A percentile compares a stretch with the other conserved stretches of the same genome.
Evolutionary conservation across 352 stramenopile genomes (phyloP).

Genomic region (Phytophthora crassamura): DNA sequence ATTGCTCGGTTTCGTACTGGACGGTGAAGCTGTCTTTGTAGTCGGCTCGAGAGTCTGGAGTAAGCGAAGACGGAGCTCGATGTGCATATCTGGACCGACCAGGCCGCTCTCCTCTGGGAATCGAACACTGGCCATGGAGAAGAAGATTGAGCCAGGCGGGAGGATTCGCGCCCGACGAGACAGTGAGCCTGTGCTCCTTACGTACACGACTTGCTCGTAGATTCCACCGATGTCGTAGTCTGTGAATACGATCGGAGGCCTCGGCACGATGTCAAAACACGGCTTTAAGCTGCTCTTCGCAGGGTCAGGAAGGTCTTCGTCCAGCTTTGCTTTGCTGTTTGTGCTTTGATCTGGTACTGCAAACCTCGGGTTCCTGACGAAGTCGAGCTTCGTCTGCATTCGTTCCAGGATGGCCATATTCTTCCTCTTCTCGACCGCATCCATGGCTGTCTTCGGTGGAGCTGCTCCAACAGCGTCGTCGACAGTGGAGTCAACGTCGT

Average conservation of each 20-base stretch:
- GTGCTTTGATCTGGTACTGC: constrained; percentile 16
- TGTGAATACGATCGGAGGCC: constrained; percentile 64
- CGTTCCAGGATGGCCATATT: constrained; percentile 75
- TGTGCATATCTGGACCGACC: too few species aligned
- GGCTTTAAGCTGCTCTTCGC: neutral
- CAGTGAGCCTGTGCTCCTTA: too few species aligned
- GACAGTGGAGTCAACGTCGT: constrained; percentile 4
- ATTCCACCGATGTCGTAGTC: constrained; percentile 77
- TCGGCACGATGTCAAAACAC: constrained; percentile 59
- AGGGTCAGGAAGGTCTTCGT: neutral
- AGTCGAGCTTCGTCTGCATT: too few species aligned
- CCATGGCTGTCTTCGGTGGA: constrained; percentile 39
- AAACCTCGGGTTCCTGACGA: constrained; percentile 70
- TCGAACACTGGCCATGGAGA: too few species aligned
- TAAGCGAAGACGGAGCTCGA: too few species aligned
- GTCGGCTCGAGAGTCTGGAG: constrained; percentile 75
- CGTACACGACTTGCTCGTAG: too few species aligned
- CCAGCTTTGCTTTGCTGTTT: neutral
- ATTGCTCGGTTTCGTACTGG: too few species aligned
- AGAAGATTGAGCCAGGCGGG: too few species aligned
- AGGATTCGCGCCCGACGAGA: too few species aligned
- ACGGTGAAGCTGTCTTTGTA: too few species aligned
- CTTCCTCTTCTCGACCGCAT: constrained; percentile 54
- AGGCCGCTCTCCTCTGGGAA: too few species aligned
- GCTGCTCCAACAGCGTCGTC: neutral